These are phyloP conservation scores for Geosmithia morbida DNA, from an alignment of 2,329 filamentous ascomycete genomes.

Conservation along the genomic window DNA sequence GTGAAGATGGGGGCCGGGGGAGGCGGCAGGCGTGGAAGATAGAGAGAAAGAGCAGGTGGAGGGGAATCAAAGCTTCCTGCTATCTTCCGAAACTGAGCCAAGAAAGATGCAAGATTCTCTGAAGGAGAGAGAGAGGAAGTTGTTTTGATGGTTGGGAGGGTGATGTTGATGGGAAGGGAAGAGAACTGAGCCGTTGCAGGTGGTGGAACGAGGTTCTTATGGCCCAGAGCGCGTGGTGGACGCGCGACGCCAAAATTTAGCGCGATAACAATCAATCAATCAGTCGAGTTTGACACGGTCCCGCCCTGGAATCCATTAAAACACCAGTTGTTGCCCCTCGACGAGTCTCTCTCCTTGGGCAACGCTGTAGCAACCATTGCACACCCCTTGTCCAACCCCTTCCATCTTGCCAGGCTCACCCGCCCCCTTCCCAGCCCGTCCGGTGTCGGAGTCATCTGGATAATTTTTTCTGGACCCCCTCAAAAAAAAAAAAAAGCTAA, in stretches of 20 bases:
- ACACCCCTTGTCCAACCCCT: background rate
- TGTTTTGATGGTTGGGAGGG: constrained; percentile 2
- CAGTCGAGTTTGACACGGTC: background rate
- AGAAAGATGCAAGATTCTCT: background rate
- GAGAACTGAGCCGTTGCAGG: constrained; percentile 4
- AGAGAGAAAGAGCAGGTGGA: constrained; percentile 7
- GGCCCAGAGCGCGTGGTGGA: constrained; percentile 7
- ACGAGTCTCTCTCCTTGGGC: background rate
- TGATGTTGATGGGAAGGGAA: constrained; percentile 6
- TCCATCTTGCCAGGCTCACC: too few species aligned
- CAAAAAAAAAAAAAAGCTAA: too few species aligned
- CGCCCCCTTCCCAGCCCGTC: background rate
- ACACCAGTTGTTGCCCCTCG: background rate
- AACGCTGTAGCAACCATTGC: background rate
- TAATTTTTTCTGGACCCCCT: background rate
- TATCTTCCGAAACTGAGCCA: constrained; percentile 2
- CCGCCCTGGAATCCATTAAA: constrained; percentile 8
- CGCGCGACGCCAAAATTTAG: constrained; percentile 10
- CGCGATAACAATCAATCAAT: constrained; percentile 10
- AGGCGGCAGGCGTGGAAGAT: constrained; percentile 6
- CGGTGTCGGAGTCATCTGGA: background rate
- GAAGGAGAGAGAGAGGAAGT: constrained; percentile 1
- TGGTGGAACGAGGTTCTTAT: constrained; percentile 17
- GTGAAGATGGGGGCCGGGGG: constrained; percentile 8
- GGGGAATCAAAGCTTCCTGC: background rate